Base-by-base conservation (phyloP, 352 stramenopile species). In the Phytopythium ostracodes region DNA sequence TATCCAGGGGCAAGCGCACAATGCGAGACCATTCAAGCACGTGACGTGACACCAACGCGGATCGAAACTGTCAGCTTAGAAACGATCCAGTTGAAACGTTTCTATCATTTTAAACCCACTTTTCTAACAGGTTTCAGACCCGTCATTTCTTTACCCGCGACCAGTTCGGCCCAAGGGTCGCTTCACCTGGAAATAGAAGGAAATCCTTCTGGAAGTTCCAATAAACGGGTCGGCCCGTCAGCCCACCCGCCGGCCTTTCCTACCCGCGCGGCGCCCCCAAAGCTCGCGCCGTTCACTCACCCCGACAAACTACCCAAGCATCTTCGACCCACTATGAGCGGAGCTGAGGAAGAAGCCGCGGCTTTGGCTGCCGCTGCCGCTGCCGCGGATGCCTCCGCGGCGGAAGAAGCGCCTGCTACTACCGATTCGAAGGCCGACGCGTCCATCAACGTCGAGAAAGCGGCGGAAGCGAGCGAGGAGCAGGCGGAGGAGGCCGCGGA, bases 381-480 rank as follows among this genome's bases (percentile, higher is more conserved):
- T 1, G 8, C 44, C 1, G n/a, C 22, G 3, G n/a, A 51, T 5
- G n/a, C n/a, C 11, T 10, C 22, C 2, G 10, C 44, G 22, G 44
- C 22, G 44, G 44, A 31, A 51, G n/a, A 51, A 29, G 44, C 44
- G 22, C 22, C 8, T 29, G 44, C n/a, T 27, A 10, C 44, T 22
- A 22, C 9, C 7, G 22, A 17, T 10, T 18, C 44, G 44, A 25
- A n/a, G 44, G 10, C 22, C 18, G 5, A 2, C n/a, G 22, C 10
- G 1, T 29, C 44, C 4, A 11, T 29, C 12, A 22, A 18, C 0
- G 12, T 22, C 44, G 69, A 72, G 35, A 56, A 68, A 25, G 65
- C 60, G 62, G 46, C 59, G 55, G 31, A 46, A 18, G 25, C 57
- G n/a, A 24, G 1, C 4, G 60, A 56, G 38, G 58, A 73, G 25